Base-by-base conservation (phyloP, 352 stramenopile species). In the Pythium angustatum region DNA sequence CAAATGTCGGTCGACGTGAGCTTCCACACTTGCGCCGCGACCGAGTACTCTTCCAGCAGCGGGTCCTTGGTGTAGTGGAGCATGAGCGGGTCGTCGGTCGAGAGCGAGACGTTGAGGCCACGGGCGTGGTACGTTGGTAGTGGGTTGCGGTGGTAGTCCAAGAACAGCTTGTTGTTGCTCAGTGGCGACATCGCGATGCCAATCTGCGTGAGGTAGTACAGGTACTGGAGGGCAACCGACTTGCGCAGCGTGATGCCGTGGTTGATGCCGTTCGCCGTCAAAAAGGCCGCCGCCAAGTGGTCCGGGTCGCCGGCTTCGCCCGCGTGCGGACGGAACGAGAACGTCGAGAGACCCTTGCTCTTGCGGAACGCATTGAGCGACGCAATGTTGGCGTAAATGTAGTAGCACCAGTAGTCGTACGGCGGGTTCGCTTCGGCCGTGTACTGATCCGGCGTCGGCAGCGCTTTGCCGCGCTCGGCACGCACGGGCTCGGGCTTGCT, bases 21-120 rank as follows among this genome's bases (percentile, higher is more conserved):
- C 70, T 97, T 97, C 92, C 93, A 98, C 36, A 98, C 91, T 63
- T 98, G 90, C 5, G 87, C 81, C 77, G 92, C 93, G 22, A 97
- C 85, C 57, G 78, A 97, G 71, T 98, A 98, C 58, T 98, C 91
- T 79, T 99, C 98, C 17, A 99, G 73, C 30, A 99, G 75, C 26
- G 98, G 86, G 72, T 99, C 97, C 69, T 99, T 98, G 14, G 95
- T 98, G 85, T 99, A 98, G 75, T 99, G 98, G 34, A 99, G 95
- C 76, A 99, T 89, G 26, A 99, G 79, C 11, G 98, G 98, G 76
- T 99, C 97, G 66, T 99, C 98, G 15, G 98, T 99, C 45, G 93
- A 99, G 27, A 99, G 75, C 14, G 96, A 98, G 21, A 99, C 96
- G 73, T 99, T 99, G 49, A 99, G 74, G 1, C 97, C 98, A 38